Percentiles rank a stretch among this genome's conserved stretches.
Evolutionary conservation across 2,329 filamentous ascomycete species (phyloP).

Genomic region (Trichoderma atrobrunneum): DNA sequence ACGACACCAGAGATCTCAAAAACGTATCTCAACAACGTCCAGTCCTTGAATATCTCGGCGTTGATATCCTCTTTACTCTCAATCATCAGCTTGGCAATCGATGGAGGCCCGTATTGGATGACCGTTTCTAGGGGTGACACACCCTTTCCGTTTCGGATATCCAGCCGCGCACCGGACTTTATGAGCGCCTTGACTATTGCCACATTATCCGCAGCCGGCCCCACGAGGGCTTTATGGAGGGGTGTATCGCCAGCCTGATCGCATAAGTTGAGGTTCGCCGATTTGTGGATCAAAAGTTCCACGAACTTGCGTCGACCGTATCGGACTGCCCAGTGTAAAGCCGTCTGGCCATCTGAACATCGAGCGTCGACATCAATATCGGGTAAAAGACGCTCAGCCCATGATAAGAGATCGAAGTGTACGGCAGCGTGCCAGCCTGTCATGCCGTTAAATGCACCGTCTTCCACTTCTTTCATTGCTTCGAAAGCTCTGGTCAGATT

Average conservation of each 20-base stretch:
- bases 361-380: neutral
- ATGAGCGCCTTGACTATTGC: neutral
- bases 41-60: neutral
- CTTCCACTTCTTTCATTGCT: neutral
- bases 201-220: neutral
- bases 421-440: neutral
- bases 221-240: neutral
- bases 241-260: neutral
- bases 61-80: neutral
- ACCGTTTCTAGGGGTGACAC: neutral
- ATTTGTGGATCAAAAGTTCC: neutral
- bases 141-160: neutral
- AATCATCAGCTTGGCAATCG: neutral
- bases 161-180: neutral
- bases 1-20: neutral
- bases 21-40: neutral
- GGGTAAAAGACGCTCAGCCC: neutral
- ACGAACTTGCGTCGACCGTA: neutral
- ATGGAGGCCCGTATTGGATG: neutral
- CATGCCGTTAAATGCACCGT: neutral
- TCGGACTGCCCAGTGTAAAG: neutral
- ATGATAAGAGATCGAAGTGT: neutral
- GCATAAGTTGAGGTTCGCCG: neutral
- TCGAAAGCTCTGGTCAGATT: neutral
- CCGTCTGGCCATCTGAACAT: neutral